Conservation (phyloP, 352 stramenopile species). For the Phytophthora pini region DNA sequence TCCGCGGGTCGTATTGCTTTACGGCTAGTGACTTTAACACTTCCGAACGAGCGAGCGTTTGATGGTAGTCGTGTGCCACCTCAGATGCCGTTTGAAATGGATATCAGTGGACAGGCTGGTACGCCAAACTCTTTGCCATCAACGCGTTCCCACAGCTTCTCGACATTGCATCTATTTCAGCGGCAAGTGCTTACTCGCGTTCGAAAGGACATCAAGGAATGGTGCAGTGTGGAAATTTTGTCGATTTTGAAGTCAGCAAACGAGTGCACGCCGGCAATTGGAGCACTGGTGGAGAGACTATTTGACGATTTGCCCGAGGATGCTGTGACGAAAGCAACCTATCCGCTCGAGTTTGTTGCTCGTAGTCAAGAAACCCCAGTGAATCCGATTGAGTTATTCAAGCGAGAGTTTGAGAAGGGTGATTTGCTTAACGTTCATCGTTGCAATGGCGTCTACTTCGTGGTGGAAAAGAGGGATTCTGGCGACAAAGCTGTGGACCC, state of each 20-base stretch:
- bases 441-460: slow-evolving; percentile 76
- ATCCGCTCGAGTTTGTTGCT: slow-evolving; percentile 76
- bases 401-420: slow-evolving; percentile 59
- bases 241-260: slow-evolving; percentile 74
- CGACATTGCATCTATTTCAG: slow-evolving; percentile 76
- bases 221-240: slow-evolving; percentile 84
- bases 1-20: slow-evolving; percentile 60
- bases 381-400: slow-evolving; percentile 67
- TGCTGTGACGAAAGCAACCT: slow-evolving; percentile 68
- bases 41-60: slow-evolving; percentile 76
- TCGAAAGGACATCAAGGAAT: slow-evolving; percentile 83
- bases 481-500: neutral
- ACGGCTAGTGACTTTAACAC: slow-evolving; percentile 78
- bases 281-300: slow-evolving; percentile 68
- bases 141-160: slow-evolving; percentile 55
- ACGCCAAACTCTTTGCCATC: slow-evolving; percentile 30
- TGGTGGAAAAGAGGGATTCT: slow-evolving; percentile 45
- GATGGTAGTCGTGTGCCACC: slow-evolving; percentile 45
- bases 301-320: slow-evolving; percentile 73
- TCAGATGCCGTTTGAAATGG: slow-evolving; percentile 66
- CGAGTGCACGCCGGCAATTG: slow-evolving; percentile 71
- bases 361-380: slow-evolving; percentile 62
- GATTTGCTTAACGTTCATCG: slow-evolving; percentile 56
- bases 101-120: slow-evolving; percentile 33
- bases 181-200: slow-evolving; percentile 71